Conservation (phyloP, 768 basidiomycete genomes). For the Clitopilus hobsonii region DNA sequence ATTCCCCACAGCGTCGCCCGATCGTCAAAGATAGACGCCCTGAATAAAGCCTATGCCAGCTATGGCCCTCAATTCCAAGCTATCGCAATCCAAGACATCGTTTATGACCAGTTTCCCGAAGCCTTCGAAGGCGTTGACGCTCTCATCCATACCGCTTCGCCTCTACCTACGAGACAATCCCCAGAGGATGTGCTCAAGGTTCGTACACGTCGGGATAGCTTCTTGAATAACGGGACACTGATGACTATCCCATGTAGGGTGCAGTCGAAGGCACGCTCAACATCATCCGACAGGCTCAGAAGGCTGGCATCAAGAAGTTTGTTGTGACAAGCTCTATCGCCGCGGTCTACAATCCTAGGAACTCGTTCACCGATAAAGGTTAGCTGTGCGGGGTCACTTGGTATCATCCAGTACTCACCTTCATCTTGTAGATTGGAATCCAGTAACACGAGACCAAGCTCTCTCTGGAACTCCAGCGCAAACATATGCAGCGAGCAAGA, state of each 20-base stretch:
- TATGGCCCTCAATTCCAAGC: conserved; percentile 9
- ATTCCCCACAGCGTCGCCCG: conserved; percentile 14
- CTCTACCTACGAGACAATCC: conserved; percentile 21
- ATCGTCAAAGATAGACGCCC: conserved; percentile 12
- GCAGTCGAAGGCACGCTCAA: conserved; percentile 36
- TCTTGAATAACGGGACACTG: neutral
- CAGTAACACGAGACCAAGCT: conserved; percentile 10
- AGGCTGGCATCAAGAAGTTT: conserved; percentile 29
- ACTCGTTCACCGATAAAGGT: conserved; percentile 24
- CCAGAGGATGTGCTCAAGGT: conserved; percentile 21
- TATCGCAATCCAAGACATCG: conserved; percentile 6
- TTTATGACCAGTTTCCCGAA: conserved; percentile 36
- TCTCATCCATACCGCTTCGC: conserved; percentile 40
- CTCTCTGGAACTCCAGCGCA: conserved; percentile 4
- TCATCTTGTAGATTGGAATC: conserved; percentile 9
- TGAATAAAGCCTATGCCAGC: conserved; percentile 13
- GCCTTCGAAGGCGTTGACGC: conserved; percentile 48
- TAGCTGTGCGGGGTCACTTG: neutral
- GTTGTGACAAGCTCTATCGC: conserved; percentile 36
- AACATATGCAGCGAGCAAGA: conserved; percentile 11
- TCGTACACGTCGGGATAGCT: neutral
- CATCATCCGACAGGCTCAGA: conserved; percentile 31
- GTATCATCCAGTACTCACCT: neutral
- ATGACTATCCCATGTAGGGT: conserved; percentile 13
- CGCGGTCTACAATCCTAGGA: conserved; percentile 18